Conservation (phyloP, 441 rosid genomes). For the Sinapis alba region DNA sequence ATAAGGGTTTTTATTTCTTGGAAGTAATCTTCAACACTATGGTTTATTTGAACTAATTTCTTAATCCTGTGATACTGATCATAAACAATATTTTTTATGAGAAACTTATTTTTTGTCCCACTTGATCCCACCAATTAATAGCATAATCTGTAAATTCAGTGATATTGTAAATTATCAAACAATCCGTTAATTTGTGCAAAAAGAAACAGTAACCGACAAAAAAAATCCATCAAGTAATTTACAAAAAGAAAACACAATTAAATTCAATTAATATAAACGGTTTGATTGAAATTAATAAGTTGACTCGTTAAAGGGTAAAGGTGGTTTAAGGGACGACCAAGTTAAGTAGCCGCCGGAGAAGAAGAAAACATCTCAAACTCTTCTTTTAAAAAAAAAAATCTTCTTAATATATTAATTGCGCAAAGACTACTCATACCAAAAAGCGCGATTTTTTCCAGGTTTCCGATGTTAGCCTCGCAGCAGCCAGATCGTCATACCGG, state of each 20-base stretch:
- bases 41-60: too few relatives aligned
- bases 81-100: too few relatives aligned
- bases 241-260: neutral
- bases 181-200: neutral
- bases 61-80: too few relatives aligned
- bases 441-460: neutral
- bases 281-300: neutral
- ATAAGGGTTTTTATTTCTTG: too few relatives aligned
- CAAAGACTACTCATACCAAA: neutral
- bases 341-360: neutral
- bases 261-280: neutral
- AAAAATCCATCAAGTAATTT: neutral
- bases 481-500: slow-evolving; percentile 52
- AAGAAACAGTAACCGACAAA: neutral
- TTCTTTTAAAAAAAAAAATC: neutral
- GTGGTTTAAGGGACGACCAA: neutral
- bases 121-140: too few relatives aligned
- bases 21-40: too few relatives aligned
- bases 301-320: neutral
- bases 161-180: too few relatives aligned
- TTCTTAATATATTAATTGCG: neutral
- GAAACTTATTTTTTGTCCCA: too few relatives aligned
- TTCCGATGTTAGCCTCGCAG: slow-evolving; percentile 54
- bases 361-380: neutral
- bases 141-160: too few relatives aligned